phyloP scores from a whole-genome alignment of 2,329 filamentous ascomycete genomes.

The Calonectria crousiana region DNA sequence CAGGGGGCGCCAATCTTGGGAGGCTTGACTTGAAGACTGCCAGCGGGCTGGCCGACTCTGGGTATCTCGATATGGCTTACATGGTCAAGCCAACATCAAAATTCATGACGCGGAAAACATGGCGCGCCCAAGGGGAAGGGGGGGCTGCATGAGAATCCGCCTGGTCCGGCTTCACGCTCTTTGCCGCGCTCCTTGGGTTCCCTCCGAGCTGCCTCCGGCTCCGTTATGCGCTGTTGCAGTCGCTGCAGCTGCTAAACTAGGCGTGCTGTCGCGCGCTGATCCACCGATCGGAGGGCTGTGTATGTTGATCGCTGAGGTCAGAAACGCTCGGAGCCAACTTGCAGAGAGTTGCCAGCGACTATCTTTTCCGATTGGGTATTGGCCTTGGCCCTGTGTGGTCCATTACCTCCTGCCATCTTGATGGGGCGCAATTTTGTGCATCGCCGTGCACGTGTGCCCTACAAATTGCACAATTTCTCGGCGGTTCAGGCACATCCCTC shows the following conservation, averaged over 20 bases:
- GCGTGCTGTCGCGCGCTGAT: slow-evolving; percentile 19
- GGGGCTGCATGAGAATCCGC: neutral
- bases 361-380: slow-evolving; percentile 16
- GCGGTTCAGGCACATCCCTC: neutral
- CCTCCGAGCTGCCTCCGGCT: slow-evolving; percentile 22
- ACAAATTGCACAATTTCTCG: slow-evolving; percentile 15
- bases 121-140: neutral
- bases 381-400: neutral
- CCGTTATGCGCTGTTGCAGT: slow-evolving; percentile 11
- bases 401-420: neutral
- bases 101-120: neutral
- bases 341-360: slow-evolving; percentile 1
- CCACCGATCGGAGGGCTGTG: slow-evolving; percentile 41
- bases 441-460: neutral
- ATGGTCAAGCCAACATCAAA: neutral
- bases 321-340: slow-evolving; percentile 9
- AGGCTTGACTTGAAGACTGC: slow-evolving; percentile 23
- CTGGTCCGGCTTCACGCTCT: neutral
- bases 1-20: slow-evolving; percentile 36
- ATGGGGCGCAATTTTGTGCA: slow-evolving; percentile 19
- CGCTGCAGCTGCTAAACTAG: slow-evolving; percentile 17
- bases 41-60: neutral
- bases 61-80: neutral
- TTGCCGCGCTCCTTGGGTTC: slow-evolving; percentile 11
- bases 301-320: slow-evolving; percentile 41